These are phyloP conservation scores for Protomyces macrosporus DNA, from an alignment of 1,139 yeast genomes.

Conservation along the genomic window DNA sequence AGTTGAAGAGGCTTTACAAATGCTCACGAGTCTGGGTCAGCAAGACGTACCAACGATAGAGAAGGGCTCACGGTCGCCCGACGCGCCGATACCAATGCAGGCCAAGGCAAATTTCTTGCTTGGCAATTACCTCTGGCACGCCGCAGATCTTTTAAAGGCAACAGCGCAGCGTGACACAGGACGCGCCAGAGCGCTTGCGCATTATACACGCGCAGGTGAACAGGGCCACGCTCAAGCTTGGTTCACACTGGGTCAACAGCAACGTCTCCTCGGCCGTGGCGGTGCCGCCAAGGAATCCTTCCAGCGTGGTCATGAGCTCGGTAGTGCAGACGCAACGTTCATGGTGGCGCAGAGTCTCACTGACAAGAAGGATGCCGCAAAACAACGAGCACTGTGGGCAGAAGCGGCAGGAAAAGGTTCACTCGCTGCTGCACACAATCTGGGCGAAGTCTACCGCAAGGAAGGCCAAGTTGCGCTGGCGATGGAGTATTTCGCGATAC, in stretches of 20 bases:
- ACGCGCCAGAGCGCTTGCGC: neutral
- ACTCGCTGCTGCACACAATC: constrained; percentile 23
- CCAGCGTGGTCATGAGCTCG: constrained; percentile 12
- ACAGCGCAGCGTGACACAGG: neutral
- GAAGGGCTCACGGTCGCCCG: neutral
- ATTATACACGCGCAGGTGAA: constrained; percentile 9
- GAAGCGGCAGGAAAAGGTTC: constrained; percentile 21
- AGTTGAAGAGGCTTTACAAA: neutral
- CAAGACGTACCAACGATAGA: neutral
- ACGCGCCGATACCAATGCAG: neutral
- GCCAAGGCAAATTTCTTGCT: constrained; percentile 11
- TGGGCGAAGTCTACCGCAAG: constrained; percentile 16
- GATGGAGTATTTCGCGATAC: constrained; percentile 18
- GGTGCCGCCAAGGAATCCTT: neutral
- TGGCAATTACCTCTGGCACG: constrained; percentile 5
- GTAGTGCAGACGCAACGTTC: constrained; percentile 4
- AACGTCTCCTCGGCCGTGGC: neutral
- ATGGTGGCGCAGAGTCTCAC: neutral
- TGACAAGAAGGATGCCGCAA: constrained; percentile 1
- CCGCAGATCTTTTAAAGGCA: neutral
- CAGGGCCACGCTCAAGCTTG: constrained; percentile 14
- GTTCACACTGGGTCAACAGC: constrained; percentile 1
- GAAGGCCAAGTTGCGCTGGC: constrained; percentile 16
- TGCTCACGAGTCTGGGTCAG: constrained; percentile 5
- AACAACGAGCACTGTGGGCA: neutral